Evolutionary conservation across 352 stramenopile species (phyloP).

Genomic region (Phytophthora constricta): DNA sequence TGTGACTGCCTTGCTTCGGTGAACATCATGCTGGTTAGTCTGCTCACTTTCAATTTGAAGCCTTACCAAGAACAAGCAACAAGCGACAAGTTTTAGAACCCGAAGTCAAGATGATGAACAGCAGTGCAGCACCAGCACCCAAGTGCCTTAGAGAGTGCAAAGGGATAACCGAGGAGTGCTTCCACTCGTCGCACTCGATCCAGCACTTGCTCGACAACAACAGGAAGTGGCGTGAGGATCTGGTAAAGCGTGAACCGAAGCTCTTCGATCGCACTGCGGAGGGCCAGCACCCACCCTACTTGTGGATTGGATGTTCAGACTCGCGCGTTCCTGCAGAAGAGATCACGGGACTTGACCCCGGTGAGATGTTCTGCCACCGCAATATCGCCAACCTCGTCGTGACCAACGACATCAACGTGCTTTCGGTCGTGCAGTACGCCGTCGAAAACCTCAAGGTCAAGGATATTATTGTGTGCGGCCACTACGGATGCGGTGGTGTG

Average conservation of each 20-base stretch:
- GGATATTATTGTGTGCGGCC: constrained; percentile 92
- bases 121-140: constrained; percentile 1
- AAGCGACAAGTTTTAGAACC: constrained; percentile 3
- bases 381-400: constrained; percentile 88
- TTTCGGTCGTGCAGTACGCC: constrained; percentile 74
- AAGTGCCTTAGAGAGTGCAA: constrained; percentile 24
- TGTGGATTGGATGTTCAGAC: constrained; percentile 92
- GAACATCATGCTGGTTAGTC: neutral
- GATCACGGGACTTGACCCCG: constrained; percentile 81
- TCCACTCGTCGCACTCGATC: constrained; percentile 47
- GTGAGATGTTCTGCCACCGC: constrained; percentile 91
- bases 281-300: constrained; percentile 82
- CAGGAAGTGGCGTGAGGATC: constrained; percentile 67
- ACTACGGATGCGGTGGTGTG: constrained; percentile 93
- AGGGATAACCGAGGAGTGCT: constrained; percentile 14
- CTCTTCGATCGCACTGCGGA: constrained; percentile 73
- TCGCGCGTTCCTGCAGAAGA: constrained; percentile 86
- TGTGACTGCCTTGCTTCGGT: too few relatives aligned
- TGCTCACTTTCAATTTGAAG: constrained; percentile 19
- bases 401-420: constrained; percentile 72
- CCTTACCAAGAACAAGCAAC: constrained; percentile 1
- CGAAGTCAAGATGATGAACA: constrained; percentile 17
- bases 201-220: constrained; percentile 77
- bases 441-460: constrained; percentile 91
- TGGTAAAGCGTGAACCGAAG: constrained; percentile 57